Base-by-base conservation (phyloP, 176 grass and related monocot species). In the Dendrocalamus sinicus region DNA sequence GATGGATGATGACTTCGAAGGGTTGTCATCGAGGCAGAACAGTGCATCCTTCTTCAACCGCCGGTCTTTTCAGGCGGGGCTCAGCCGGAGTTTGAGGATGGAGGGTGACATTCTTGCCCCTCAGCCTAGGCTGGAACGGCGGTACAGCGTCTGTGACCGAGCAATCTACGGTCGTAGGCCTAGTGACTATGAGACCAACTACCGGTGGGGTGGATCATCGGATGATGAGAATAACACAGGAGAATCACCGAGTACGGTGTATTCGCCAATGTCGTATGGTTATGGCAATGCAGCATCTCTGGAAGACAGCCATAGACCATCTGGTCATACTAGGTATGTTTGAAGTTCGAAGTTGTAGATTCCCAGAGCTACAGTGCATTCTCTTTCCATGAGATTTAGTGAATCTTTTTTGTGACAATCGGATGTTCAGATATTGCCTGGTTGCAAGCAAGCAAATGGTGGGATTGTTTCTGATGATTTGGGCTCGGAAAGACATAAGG, bases 381-480 rank as follows among this genome's bases (percentile, higher is more conserved):
- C 4, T 77, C 11, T 71, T 77, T 44, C 53, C 1, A 88, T 65
- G 52, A 78, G 35, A 72, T 59, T 12, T 50, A 61, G 13, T 76
- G 46, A 37, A 51, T 45, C 39, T 37, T 15, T 47, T 70, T 44
- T 70, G 50, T 84, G 22, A 6, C 23, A 52, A 68, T 76, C 50
- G 23, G 54, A 54, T 85, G 51, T 48, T 84, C 74, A 98, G 96
- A 79, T 95, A 95, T 71, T 95, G 91, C 80, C 78, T 98, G 67
- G 88, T 98, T 54, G 93, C 96, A 43, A 95, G 93, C 81, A 98
- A 98, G 86, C 96, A 98, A 86, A 98, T 98, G 96, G 93, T 95
- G 8, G 96, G 96, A 53, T 86, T 98, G 72, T 98, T 98, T 89
- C 88, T 98, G 70, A 98, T 92, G 84, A 86, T 98, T 54, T 98